phyloP scores from a whole-genome alignment of 208 protist species.

The Wallacemonas rigidus region DNA sequence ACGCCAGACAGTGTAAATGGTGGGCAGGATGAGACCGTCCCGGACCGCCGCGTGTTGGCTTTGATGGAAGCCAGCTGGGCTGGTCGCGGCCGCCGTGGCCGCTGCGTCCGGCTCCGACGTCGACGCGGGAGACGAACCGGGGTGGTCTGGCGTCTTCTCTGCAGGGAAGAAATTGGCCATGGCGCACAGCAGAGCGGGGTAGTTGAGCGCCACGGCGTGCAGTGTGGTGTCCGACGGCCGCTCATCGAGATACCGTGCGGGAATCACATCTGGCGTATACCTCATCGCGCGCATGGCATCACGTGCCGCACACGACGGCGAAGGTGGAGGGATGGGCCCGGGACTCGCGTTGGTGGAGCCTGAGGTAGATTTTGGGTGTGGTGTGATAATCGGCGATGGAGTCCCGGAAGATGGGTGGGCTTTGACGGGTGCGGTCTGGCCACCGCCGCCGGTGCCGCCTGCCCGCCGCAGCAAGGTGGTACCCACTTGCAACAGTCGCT shows the following conservation, averaged over 20 bases:
- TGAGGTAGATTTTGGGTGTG: too few relatives aligned
- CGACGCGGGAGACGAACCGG: too few relatives aligned
- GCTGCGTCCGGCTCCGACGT: too few relatives aligned
- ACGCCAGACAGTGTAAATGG: conserved; percentile 53
- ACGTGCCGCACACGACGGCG: neutral
- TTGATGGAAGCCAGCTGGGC: conserved; percentile 10
- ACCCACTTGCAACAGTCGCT: conserved; percentile 2
- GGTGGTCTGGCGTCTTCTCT: neutral
- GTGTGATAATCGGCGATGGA: too few relatives aligned
- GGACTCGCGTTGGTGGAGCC: too few relatives aligned
- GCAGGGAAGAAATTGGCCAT: conserved; percentile 33
- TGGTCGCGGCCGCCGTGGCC: conserved; percentile 12
- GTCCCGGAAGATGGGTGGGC: too few relatives aligned
- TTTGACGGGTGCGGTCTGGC: neutral
- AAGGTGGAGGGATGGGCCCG: too few relatives aligned
- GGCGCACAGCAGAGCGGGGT: conserved; percentile 39
- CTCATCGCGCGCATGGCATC: neutral
- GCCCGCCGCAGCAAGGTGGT: neutral
- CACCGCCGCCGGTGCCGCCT: conserved; percentile 8
- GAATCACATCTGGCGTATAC: conserved; percentile 58
- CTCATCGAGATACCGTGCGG: conserved; percentile 59
- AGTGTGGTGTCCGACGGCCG: conserved; percentile 34
- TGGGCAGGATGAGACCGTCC: conserved; percentile 41
- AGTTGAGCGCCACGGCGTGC: conserved; percentile 32
- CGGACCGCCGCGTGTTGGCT: conserved; percentile 21